Evolutionary conservation across 179 eudicot genomes (phyloP).

Genomic region (Heliamphora pulchella): DNA sequence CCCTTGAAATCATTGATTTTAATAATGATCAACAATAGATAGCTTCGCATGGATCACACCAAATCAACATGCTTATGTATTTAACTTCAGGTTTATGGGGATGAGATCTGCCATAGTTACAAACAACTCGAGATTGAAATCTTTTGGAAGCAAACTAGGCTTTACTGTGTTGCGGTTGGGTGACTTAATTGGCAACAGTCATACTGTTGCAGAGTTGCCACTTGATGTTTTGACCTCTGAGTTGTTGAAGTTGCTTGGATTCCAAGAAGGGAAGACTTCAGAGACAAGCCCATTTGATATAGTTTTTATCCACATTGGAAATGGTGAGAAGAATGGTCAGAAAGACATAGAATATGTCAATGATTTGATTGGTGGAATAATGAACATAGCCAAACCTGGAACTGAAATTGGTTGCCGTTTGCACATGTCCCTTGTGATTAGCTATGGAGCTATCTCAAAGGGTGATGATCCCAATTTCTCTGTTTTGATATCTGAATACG

Average conservation of each 20-base stretch:
- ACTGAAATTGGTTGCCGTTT: constrained; percentile 56
- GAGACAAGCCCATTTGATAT: constrained; percentile 61
- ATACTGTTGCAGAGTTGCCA: constrained; percentile 21
- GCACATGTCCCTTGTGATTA: constrained; percentile 62
- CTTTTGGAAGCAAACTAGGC: constrained; percentile 61
- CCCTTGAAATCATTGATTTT: background rate
- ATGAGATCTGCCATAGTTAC: constrained; percentile 76
- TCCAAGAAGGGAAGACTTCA: constrained; percentile 51
- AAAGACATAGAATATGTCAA: constrained; percentile 41
- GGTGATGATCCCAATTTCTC: constrained; percentile 35
- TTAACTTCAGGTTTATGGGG: constrained; percentile 75
- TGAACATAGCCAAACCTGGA: constrained; percentile 38
- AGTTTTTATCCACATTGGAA: constrained; percentile 65
- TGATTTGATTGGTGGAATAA: constrained; percentile 50
- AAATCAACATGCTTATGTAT: constrained; percentile 6
- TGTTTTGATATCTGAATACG: constrained; percentile 22
- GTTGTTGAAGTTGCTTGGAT: constrained; percentile 74
- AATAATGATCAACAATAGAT: background rate
- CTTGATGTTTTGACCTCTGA: constrained; percentile 32
- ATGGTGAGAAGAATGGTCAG: constrained; percentile 25
- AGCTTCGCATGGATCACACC: background rate
- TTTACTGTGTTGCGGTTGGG: constrained; percentile 32
- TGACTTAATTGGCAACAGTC: constrained; percentile 20
- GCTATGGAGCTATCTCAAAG: constrained; percentile 46
- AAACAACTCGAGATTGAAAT: constrained; percentile 34